Percentiles rank a stretch among this genome's conserved stretches.
Evolutionary conservation across 176 grass and related monocot genomes (phyloP).

Genomic region (Eragrostis curvula): DNA sequence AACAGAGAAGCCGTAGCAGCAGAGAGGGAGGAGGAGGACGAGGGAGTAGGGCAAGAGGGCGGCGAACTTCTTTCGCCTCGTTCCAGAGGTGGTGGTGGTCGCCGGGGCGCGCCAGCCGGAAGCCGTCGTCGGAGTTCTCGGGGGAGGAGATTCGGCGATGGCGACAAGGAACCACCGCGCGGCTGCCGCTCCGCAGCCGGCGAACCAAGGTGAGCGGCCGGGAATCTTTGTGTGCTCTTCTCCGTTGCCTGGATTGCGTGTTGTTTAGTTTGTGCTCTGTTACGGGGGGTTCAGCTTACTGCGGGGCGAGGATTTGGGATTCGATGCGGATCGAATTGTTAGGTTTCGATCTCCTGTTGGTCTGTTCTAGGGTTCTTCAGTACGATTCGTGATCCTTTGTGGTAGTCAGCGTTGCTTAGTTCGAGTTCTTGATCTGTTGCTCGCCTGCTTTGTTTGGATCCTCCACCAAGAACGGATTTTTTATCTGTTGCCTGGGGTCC

Average conservation of each 20-base stretch:
- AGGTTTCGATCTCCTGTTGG: background rate
- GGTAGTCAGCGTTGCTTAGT: background rate
- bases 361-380: background rate
- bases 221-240: background rate
- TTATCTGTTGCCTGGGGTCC: background rate
- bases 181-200: slow-evolving; percentile 55
- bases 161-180: slow-evolving; percentile 63
- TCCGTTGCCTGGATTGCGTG: background rate
- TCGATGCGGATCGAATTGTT: background rate
- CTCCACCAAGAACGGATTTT: background rate
- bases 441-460: background rate
- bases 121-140: slow-evolving; percentile 44
- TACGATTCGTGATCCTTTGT: background rate
- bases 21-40: background rate
- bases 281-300: background rate
- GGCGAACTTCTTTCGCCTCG: background rate
- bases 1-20: background rate
- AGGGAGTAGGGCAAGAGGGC: background rate
- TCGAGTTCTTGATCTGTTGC: slow-evolving; percentile 12
- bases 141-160: slow-evolving; percentile 46
- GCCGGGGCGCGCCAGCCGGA: slow-evolving; percentile 6
- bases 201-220: slow-evolving; percentile 41
- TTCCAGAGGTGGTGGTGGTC: background rate
- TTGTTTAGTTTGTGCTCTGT: background rate
- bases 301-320: background rate